Conservation (phyloP, 2,329 filamentous ascomycete genomes). For the Neopestalotiopsis sp. region DNA sequence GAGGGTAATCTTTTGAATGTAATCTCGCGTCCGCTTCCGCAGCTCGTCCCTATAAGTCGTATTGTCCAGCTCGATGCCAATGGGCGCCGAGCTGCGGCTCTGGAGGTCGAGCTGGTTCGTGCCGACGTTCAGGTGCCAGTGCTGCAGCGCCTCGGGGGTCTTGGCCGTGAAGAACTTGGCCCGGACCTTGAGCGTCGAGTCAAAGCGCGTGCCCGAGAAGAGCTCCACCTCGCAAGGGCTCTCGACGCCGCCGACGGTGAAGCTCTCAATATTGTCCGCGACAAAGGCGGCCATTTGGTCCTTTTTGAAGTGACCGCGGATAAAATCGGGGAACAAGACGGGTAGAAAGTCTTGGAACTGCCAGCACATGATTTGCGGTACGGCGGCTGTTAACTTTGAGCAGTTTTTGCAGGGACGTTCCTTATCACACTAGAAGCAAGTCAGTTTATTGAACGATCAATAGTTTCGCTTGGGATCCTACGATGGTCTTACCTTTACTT, state of each 20-base stretch:
- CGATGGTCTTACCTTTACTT: slow-evolving; percentile 47
- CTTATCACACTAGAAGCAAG: slow-evolving; percentile 48
- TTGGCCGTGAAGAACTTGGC: slow-evolving; percentile 59
- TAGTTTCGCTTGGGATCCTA: no score
- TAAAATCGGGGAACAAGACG: slow-evolving; percentile 57
- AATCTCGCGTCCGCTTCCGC: slow-evolving; percentile 51
- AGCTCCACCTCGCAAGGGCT: slow-evolving; percentile 51
- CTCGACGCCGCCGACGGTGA: slow-evolving; percentile 46
- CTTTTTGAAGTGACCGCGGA: slow-evolving; percentile 55
- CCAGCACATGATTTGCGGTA: slow-evolving; percentile 63
- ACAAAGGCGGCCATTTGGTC: slow-evolving; percentile 55
- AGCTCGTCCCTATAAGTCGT: slow-evolving; percentile 49
- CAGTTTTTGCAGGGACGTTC: slow-evolving; percentile 62
- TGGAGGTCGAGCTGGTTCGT: slow-evolving; percentile 46
- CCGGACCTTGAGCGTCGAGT: slow-evolving; percentile 48
- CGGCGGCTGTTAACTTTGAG: slow-evolving; percentile 52
- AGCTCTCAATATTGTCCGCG: slow-evolving; percentile 52
- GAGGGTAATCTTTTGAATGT: slow-evolving; percentile 51
- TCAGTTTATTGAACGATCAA: slow-evolving; percentile 3
- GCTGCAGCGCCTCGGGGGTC: slow-evolving; percentile 51
- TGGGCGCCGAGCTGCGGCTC: slow-evolving; percentile 49
- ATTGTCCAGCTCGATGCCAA: slow-evolving; percentile 53
- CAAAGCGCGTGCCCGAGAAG: slow-evolving; percentile 51
- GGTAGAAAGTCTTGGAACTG: slow-evolving; percentile 61
- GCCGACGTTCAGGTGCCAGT: slow-evolving; percentile 52